Conservation (phyloP, 2,329 filamentous ascomycete species). For the Piedraia hortae region DNA sequence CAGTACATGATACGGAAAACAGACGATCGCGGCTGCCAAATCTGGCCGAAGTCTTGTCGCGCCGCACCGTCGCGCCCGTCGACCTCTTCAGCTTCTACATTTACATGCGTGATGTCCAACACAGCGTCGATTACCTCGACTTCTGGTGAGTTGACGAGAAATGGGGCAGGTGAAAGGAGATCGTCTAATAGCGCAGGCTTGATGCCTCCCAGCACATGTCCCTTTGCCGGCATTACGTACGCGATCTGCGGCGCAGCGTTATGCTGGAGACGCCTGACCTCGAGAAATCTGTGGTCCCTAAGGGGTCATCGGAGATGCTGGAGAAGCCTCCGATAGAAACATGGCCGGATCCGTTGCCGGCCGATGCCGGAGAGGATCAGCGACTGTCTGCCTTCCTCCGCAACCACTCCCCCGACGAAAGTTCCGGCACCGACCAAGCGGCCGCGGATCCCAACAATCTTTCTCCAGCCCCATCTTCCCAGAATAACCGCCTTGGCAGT, state of each 20-base stretch:
- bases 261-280: conserved; percentile 78
- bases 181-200: conserved; percentile 41
- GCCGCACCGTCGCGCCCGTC: conserved; percentile 79
- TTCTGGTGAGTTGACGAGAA: conserved; percentile 97
- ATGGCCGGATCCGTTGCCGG: conserved; percentile 12
- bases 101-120: conserved; percentile 96
- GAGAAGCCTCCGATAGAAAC: conserved; percentile 28
- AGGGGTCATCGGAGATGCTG: conserved; percentile 56
- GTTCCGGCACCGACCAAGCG: conserved; percentile 22
- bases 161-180: too few species aligned
- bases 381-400: conserved; percentile 78
- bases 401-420: conserved; percentile 23
- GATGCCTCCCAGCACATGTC: conserved; percentile 99
- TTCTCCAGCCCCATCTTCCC: conserved; percentile 15
- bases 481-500: conserved; percentile 44
- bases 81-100: conserved; percentile 99
- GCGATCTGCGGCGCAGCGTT: conserved; percentile 76
- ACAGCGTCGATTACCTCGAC: conserved; percentile 90
- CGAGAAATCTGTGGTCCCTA: conserved; percentile 45
- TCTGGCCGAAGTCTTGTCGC: conserved; percentile 81
- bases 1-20: conserved; percentile 30
- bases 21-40: conserved; percentile 74
- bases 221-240: conserved; percentile 85
- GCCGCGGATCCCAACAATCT: too few species aligned
- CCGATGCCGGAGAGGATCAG: conserved; percentile 34